These are phyloP conservation scores for Melaleuca alternifolia DNA, from an alignment of 345 rosid species.

Conservation along the genomic window DNA sequence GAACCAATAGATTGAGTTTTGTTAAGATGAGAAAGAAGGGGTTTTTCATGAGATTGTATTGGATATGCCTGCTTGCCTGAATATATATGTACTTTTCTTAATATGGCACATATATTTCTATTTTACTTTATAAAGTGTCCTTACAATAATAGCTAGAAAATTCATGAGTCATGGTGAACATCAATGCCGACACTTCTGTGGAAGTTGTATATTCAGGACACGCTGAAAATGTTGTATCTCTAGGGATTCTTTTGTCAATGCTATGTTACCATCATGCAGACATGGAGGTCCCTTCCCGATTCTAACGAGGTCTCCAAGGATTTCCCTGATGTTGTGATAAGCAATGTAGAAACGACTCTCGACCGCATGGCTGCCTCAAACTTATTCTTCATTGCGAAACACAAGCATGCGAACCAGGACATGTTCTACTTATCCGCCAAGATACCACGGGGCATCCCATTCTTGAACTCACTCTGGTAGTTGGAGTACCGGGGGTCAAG, in stretches of 20 bases:
- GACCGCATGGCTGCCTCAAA: constrained; percentile 64
- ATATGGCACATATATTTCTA: neutral
- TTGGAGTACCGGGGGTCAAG: constrained; percentile 75
- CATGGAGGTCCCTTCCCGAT: constrained; percentile 97
- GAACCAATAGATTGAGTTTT: no score
- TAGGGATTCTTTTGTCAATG: neutral
- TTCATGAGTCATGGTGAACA: neutral
- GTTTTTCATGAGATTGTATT: no score
- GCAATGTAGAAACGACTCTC: constrained; percentile 48
- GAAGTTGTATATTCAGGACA: neutral
- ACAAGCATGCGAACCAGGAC: constrained; percentile 94
- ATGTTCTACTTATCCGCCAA: constrained; percentile 83
- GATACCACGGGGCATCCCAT: constrained; percentile 68
- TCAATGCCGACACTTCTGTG: neutral
- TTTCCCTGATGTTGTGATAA: constrained; percentile 53
- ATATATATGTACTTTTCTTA: neutral
- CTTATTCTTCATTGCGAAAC: constrained; percentile 89
- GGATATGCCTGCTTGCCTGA: no score
- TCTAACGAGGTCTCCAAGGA: constrained; percentile 85
- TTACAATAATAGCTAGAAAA: neutral
- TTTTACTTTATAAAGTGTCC: neutral
- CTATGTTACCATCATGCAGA: constrained; percentile 22
- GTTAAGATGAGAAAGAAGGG: no score
- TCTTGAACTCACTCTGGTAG: constrained; percentile 64
- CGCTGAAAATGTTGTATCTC: neutral